Conservation (phyloP, 1,284 basidiomycete species). For the Papiliotrema terrestris region DNA sequence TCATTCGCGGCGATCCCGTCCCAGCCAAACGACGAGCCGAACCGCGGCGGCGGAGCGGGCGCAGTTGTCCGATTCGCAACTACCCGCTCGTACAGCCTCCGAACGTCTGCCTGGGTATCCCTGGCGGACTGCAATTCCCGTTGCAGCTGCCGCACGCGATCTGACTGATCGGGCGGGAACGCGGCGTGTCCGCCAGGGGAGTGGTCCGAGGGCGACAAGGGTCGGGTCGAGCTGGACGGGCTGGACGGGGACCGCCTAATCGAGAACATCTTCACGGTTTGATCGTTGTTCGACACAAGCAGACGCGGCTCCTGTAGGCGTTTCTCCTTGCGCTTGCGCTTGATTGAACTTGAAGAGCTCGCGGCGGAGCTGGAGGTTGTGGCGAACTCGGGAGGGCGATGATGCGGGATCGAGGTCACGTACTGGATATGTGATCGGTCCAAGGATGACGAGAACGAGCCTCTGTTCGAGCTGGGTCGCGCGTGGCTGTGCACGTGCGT, state of each 20-base stretch:
- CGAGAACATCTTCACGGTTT: conserved; percentile 45
- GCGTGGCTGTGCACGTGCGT: neutral
- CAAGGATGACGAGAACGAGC: conserved; percentile 13
- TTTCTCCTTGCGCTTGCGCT: neutral
- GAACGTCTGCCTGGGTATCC: neutral
- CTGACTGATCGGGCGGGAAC: neutral
- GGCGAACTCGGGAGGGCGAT: neutral
- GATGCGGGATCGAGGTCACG: conserved; percentile 20
- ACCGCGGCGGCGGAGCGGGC: conserved; percentile 8
- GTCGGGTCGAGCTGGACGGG: neutral
- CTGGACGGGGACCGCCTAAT: conserved; percentile 14
- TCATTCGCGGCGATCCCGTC: conserved; percentile 11
- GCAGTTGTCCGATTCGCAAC: neutral
- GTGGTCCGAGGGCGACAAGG: neutral
- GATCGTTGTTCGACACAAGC: conserved; percentile 48
- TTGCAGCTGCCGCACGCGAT: neutral
- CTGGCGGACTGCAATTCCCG: neutral
- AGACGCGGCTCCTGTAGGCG: conserved; percentile 38
- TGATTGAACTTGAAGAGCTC: neutral
- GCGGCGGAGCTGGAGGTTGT: neutral
- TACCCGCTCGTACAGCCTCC: neutral
- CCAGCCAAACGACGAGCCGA: conserved; percentile 14
- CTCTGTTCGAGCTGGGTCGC: neutral
- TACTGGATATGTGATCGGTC: conserved; percentile 15
- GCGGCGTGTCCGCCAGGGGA: neutral